Base-by-base conservation (phyloP, 805 yeast genomes). In the Ogataea saltuana region DNA sequence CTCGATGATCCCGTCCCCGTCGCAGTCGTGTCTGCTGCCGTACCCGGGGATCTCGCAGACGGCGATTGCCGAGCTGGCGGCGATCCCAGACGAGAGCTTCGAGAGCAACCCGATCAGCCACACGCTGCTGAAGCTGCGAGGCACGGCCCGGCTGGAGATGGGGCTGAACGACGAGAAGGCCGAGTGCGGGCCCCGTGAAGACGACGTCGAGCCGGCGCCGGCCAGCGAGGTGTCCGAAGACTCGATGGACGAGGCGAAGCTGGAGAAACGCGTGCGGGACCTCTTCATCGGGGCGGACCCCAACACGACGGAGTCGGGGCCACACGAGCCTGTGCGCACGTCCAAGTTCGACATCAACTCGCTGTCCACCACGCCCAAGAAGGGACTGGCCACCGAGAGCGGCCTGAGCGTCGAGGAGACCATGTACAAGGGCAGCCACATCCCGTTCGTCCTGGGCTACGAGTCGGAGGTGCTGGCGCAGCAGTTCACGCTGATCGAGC, bases 401-500 rank as follows among this genome's bases (percentile, higher is more conserved):
- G 36, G 45, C 5, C 37, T 56, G 7, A 51, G 58, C n/a, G 65
- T 75, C 35, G 71, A 67, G 44, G 65, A 71, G 39, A 61, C 67
- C 16, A 60, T 75, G 71, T 63, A 71, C 18, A 58, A 64, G 9
- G 75, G 72, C 4, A 67, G 75, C 19, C 99, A 93, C 61, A 76
- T 85, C 7, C 89, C 97, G 2, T 91, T 93, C 59, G 74, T 90
- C 25, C 71, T 93, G 54, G 79, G 84, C 62, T 83, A 79, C 60
- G 80, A 75, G 43, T 81, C 96, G 1, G 65, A 70, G 42, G 67
- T 76, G 0, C 65, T 93, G 22, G 89, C 95, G 5, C 77, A 81
- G 50, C 97, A 91, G 50, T 72, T 91, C 64, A 91, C 98, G 0
- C 61, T 87, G 37, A 85, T 91, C 50, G 99, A 93, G 62, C 72